These are phyloP conservation scores for Detonula confervacea DNA, from an alignment of 352 stramenopile species.

Conservation along the genomic window DNA sequence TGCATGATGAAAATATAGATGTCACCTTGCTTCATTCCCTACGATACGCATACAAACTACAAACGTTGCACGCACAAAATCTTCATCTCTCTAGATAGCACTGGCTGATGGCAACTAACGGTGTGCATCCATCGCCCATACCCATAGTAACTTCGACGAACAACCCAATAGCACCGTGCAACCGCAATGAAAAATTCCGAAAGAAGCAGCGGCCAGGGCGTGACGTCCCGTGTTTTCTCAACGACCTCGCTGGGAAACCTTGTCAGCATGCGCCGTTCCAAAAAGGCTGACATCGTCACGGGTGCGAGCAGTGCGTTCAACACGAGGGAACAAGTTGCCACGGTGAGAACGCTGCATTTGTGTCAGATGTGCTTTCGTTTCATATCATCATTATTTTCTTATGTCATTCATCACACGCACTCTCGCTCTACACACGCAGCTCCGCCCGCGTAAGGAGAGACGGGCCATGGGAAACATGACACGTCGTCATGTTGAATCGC, in stretches of 20 bases:
- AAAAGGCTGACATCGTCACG: conserved; percentile 14
- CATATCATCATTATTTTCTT: background rate
- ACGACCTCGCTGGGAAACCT: background rate
- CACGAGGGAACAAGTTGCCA: conserved; percentile 18
- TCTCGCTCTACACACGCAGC: background rate
- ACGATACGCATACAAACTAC: no score
- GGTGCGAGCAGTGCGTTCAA: background rate
- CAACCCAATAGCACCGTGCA: no score
- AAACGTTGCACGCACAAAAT: no score
- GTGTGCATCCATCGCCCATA: no score
- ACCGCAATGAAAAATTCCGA: no score
- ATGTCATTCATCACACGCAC: background rate
- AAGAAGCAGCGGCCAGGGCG: no score
- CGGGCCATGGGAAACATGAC: conserved; percentile 9
- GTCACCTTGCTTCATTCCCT: no score
- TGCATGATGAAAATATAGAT: no score
- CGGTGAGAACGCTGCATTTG: background rate
- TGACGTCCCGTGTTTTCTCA: no score
- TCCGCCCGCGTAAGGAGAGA: conserved; percentile 6
- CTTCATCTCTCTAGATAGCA: no score
- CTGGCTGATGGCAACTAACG: no score
- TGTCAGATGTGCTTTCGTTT: background rate
- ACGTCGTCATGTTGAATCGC: conserved; percentile 6
- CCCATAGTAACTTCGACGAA: no score
- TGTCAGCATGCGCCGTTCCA: background rate